Base-by-base conservation (phyloP, 2,329 filamentous ascomycete genomes). In the Penicillium sp. region DNA sequence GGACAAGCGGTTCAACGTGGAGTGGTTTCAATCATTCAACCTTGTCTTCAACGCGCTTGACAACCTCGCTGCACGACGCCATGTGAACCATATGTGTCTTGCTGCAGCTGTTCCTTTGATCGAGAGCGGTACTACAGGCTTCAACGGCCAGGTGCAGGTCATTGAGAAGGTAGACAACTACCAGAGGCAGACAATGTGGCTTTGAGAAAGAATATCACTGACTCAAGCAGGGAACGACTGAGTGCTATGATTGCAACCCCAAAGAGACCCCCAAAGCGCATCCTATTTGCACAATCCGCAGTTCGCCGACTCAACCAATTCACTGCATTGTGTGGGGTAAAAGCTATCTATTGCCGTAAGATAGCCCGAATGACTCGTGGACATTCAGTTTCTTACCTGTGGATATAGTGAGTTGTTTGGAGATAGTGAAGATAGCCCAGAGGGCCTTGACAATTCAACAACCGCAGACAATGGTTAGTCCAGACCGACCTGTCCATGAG, bases 281-380 rank as follows among this genome's bases (percentile, higher is more conserved):
- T 70, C 93, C 95, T 1, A 93, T 98, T 43, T 99, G 95, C 78
- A 99, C 95, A 1, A 98, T 99, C 67, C 86, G 95, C 73, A 97
- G 91, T 73, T 99, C 93, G 0, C 95, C 95, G 0, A 96, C 90
- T 63, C 93, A 98, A 68, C 91, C 93, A 0, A 98, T 99, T 44
- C 95, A 99, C 76, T 98, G 95, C 78, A 99, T 99, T 60, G 93
- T 99, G 2, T 99, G 95, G 95, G 93, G 86, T 21, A 99, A 98
- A 78, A 96, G 92, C 73, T 99, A 98, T 73, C 82, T 99, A 9
- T 84, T 99, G 59, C 95, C 91, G 82, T 79, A 68, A 59, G 70
- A 62, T n/a, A 11, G 6, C 37, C 3, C 19, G 10, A 11, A 22
- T 14, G 22, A 14, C 13, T 13, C 37, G 31, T 58, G 13, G 8